These are phyloP conservation scores for Colletotrichum orchidophilum DNA, from an alignment of 2,329 filamentous ascomycete species.

Conservation along the genomic window DNA sequence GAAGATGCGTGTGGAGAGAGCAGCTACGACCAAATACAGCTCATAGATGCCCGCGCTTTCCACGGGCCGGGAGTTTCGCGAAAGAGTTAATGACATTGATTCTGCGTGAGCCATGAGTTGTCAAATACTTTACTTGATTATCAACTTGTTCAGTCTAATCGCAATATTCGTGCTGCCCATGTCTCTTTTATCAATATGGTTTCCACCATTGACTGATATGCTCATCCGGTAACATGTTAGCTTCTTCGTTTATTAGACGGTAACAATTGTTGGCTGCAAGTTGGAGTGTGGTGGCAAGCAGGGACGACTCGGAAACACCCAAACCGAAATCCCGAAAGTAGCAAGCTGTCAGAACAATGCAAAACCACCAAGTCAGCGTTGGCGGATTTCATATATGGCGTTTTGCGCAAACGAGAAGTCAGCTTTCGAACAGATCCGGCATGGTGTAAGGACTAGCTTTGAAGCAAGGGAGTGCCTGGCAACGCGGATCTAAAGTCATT, in stretches of 20 bases:
- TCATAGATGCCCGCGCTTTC: background rate
- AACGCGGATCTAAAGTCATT: background rate
- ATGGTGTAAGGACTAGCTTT: background rate
- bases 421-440: background rate
- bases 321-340: background rate
- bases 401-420: background rate
- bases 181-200: too few species aligned
- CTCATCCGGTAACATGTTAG: background rate
- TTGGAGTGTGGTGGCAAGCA: background rate
- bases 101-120: too few species aligned
- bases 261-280: too few species aligned
- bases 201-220: background rate
- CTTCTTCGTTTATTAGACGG: background rate
- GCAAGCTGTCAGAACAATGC: background rate
- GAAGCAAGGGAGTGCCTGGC: background rate
- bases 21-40: slow-evolving; percentile 21
- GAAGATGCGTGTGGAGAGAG: slow-evolving; percentile 13
- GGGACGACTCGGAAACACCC: background rate
- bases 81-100: too few species aligned
- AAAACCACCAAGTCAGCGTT: background rate
- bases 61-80: background rate
- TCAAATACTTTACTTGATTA: too few species aligned
- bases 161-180: too few species aligned
- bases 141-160: too few species aligned
- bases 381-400: background rate